A percentile compares a stretch with the other conserved stretches of the same genome.
These are phyloP conservation scores for Ceratobasidium sp. DNA, from an alignment of 1,284 basidiomycete species.

Conservation along the genomic window DNA sequence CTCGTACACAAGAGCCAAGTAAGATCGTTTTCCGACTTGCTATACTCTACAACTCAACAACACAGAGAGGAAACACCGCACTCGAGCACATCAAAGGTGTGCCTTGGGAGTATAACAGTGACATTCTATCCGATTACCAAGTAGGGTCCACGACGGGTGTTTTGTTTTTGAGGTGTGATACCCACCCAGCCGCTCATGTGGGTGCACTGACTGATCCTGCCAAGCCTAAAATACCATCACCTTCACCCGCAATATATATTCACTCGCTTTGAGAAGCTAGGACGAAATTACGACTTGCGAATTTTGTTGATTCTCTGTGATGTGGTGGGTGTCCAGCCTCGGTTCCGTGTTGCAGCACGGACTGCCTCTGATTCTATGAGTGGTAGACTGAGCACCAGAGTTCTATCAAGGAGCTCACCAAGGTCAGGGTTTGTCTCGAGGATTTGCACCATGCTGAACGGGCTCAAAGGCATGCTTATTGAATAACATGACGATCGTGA, in stretches of 20 bases:
- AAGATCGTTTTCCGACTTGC: conserved; percentile 32
- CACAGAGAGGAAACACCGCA: conserved; percentile 85
- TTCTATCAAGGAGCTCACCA: conserved; percentile 90
- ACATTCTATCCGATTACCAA: conserved; percentile 93
- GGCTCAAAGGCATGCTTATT: conserved; percentile 73
- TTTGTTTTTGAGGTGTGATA: conserved; percentile 88
- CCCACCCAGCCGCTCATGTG: neutral
- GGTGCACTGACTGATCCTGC: neutral
- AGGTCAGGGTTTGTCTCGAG: conserved; percentile 53
- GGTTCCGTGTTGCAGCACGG: neutral
- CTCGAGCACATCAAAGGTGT: conserved; percentile 86
- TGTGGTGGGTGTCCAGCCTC: conserved; percentile 64
- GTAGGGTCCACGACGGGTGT: conserved; percentile 96
- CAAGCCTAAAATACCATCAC: conserved; percentile 90
- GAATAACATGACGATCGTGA: conserved; percentile 90
- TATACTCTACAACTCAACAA: conserved; percentile 21
- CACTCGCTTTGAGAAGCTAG: conserved; percentile 85
- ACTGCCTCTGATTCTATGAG: too few relatives aligned
- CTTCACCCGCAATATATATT: conserved; percentile 98
- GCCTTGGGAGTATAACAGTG: conserved; percentile 86
- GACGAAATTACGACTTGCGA: conserved; percentile 79
- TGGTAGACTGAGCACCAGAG: conserved; percentile 86
- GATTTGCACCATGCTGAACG: neutral
- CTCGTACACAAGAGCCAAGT: conserved; percentile 72
- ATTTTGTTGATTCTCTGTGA: conserved; percentile 93